Conservation (phyloP, 331 rosid genomes). For the Malus hybrid region DNA sequence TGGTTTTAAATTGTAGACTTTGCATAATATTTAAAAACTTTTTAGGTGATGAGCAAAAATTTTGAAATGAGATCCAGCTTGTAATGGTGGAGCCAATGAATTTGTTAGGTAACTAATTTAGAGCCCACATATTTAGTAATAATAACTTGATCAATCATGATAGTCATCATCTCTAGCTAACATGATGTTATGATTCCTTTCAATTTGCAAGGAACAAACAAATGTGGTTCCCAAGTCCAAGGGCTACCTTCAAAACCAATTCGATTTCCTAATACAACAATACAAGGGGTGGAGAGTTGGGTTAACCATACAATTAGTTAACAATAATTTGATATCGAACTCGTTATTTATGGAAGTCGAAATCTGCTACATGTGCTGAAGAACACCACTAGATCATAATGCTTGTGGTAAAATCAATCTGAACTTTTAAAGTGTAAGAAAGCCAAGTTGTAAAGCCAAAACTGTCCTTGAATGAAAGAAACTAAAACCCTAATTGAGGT, state of each 20-base stretch:
- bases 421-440: not conserved
- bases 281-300: not conserved
- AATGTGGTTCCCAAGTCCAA: not conserved
- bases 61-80: not conserved
- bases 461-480: constrained; percentile 12
- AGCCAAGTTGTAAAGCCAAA: constrained; percentile 37
- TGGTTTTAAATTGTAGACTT: no score
- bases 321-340: no score
- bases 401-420: not conserved
- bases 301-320: no score
- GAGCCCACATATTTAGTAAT: not conserved
- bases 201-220: no score
- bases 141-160: constrained; percentile 4
- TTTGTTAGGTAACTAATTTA: not conserved
- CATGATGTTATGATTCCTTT: constrained; percentile 2
- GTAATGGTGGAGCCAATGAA: not conserved
- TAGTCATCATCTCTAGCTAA: not conserved
- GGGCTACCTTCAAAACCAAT: not conserved
- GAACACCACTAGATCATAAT: not conserved
- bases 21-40: not conserved
- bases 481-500: not conserved
- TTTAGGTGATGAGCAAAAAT: not conserved
- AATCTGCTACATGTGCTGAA: not conserved
- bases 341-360: no score
- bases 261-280: not conserved